Evolutionary conservation across 2,329 filamentous ascomycete genomes (phyloP), one percentile per base, ranked within the genome.

Genomic region (Phialophora expanda): DNA sequence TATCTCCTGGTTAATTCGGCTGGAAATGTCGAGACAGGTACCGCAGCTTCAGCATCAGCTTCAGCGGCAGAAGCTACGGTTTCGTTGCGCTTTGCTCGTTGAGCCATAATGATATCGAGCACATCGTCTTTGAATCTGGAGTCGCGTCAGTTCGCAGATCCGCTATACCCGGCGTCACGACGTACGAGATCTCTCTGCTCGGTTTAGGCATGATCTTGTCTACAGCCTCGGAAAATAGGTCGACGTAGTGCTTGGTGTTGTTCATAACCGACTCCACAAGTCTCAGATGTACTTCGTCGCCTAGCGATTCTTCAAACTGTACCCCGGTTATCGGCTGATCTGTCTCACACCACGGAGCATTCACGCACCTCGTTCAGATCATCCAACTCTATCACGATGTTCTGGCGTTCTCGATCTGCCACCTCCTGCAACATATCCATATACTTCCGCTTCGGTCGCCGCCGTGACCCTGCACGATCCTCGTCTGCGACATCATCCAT

Each of bases 161-260:
- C 1, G 26, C 61, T 11, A 28, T 14, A 34, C n/a, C n/a, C 3
- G 11, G 6, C 20, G 17, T 22, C 32, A 5, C 51, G 3, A 26
- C 75, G 72, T 84, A 92, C 86, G 86, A 93, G 71, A 94, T 85
- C 70, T 97, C 92, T 61, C 84, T 84, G 14, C 87, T 90, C 48
- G 93, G 90, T 68, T 86, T 83, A 0, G 95, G 95, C 85, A 99
- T 88, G 61, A 91, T 85, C 66, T 88, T 90, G 80, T 99, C 95
- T 53, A 97, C 89, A 7, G 95, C 95, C 71, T 90, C 86, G 2
- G 94, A 94, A 66, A 98, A 80, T 66, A 98, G 86, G 74, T 99
- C 95, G 71, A 98, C 89, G 76, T 99, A 99, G 78, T 97, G 95
- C 75, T 95, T 91, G 17, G 95, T 92, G 79, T 99, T 99, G 72